These are phyloP conservation scores for Penicillium longicatenatum DNA, from an alignment of 495 filamentous ascomycete genomes.

Conservation along the genomic window DNA sequence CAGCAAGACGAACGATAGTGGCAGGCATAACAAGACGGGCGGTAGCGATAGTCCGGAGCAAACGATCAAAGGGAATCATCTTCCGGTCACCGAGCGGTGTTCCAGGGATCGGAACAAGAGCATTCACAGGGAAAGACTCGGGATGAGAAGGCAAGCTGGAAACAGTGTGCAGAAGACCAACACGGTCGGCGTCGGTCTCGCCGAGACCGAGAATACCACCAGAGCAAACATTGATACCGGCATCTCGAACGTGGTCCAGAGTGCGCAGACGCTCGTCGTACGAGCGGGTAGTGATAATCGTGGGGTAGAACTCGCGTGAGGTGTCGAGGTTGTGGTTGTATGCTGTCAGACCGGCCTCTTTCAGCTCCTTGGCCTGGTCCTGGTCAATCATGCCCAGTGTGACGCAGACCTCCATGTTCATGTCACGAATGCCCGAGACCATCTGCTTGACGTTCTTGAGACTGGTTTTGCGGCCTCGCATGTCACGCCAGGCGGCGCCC, in stretches of 20 bases:
- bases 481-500: constrained; percentile 89
- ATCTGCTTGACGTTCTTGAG: constrained; percentile 79
- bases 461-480: constrained; percentile 80
- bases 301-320: constrained; percentile 80
- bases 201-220: constrained; percentile 82
- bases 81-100: constrained; percentile 75
- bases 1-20: constrained; percentile 80
- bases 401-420: constrained; percentile 87
- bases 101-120: constrained; percentile 81
- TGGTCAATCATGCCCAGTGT: constrained; percentile 87
- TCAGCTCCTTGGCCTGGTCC: constrained; percentile 73
- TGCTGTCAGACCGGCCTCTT: constrained; percentile 79
- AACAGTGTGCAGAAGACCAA: constrained; percentile 77
- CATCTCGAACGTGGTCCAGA: constrained; percentile 71
- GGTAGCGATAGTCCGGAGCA: constrained; percentile 76
- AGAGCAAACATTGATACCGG: constrained; percentile 82
- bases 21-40: constrained; percentile 75
- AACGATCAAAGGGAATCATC: constrained; percentile 68
- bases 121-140: constrained; percentile 83
- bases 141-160: constrained; percentile 75
- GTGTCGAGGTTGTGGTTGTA: constrained; percentile 93
- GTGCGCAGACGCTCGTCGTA: constrained; percentile 83
- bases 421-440: constrained; percentile 71
- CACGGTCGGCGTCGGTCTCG: constrained; percentile 71
- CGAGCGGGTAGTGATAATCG: constrained; percentile 74